A percentile compares a stretch with the other conserved stretches of the same genome.
phyloP scores from a whole-genome alignment of 106 monocot species.

The Acorus calamus region DNA sequence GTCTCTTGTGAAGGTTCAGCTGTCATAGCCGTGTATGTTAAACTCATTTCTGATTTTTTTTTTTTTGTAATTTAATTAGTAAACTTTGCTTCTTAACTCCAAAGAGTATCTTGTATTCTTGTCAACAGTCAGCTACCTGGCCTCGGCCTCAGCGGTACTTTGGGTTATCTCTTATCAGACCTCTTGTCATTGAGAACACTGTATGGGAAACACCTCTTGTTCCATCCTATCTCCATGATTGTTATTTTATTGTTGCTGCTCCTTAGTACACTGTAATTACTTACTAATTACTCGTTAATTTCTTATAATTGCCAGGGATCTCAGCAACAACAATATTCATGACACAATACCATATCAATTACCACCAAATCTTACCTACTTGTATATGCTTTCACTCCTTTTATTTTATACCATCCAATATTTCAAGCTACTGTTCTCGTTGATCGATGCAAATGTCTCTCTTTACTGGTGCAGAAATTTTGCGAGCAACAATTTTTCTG shows the following conservation, averaged over 20 bases:
- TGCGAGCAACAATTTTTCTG: slow-evolving; percentile 56
- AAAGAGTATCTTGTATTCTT: background rate
- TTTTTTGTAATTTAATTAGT: background rate
- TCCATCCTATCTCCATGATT: background rate
- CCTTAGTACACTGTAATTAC: background rate
- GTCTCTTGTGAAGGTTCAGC: slow-evolving; percentile 44
- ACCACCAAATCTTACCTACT: slow-evolving; percentile 67
- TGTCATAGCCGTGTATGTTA: slow-evolving; percentile 37
- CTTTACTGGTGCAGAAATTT: slow-evolving; percentile 56
- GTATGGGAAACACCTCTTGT: slow-evolving; percentile 27
- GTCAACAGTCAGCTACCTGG: slow-evolving; percentile 55
- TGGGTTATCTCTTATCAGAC: slow-evolving; percentile 66
- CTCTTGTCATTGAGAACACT: slow-evolving; percentile 61
- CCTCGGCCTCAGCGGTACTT: slow-evolving; percentile 55
- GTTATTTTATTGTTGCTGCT: background rate
- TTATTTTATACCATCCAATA: background rate
- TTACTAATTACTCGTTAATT: background rate
- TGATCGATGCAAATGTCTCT: background rate
- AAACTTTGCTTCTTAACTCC: background rate
- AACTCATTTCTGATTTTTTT: background rate
- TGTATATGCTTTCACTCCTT: slow-evolving; percentile 36
- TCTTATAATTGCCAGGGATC: slow-evolving; percentile 37
- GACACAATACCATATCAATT: slow-evolving; percentile 72
- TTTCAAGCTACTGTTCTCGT: background rate
- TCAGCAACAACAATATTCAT: slow-evolving; percentile 75